Evolutionary conservation across 495 filamentous ascomycete species (phyloP).

Genomic region (Beverwykella pulmonaria): DNA sequence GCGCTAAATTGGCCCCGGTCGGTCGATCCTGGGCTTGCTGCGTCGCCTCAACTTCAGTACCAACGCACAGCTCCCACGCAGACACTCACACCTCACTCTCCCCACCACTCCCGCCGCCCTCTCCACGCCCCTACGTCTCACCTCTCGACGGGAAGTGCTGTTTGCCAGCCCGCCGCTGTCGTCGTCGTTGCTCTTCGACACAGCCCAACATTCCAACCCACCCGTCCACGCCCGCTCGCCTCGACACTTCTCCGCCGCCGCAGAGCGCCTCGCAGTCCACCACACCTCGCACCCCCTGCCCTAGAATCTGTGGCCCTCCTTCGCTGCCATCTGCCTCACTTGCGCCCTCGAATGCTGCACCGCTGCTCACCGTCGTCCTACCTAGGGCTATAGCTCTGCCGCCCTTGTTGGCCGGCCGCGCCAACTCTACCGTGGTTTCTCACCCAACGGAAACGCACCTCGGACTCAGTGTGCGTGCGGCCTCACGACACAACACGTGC

Average conservation of each 20-base stretch:
- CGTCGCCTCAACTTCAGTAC: no score
- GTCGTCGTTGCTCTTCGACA: background rate
- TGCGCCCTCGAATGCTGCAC: background rate
- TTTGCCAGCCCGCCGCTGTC: background rate
- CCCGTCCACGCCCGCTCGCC: no score
- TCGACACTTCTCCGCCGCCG: background rate
- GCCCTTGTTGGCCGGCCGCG: background rate
- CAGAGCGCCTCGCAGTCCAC: no score
- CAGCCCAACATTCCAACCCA: no score
- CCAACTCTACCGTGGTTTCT: background rate
- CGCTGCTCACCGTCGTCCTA: background rate
- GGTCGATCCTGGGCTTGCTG: no score
- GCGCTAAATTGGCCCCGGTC: background rate
- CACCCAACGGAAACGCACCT: background rate
- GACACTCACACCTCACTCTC: background rate
- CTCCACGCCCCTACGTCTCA: background rate
- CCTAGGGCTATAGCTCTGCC: background rate
- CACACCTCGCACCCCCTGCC: no score
- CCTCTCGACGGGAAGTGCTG: background rate
- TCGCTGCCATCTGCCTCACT: background rate
- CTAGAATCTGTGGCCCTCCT: no score
- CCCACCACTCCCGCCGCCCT: background rate
- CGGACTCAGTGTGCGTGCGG: background rate
- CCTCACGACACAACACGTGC: background rate
- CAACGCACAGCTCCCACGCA: background rate